Evolutionary conservation across 306 rosid species (phyloP).

Genomic region (Fragaria nilgerrensis): DNA sequence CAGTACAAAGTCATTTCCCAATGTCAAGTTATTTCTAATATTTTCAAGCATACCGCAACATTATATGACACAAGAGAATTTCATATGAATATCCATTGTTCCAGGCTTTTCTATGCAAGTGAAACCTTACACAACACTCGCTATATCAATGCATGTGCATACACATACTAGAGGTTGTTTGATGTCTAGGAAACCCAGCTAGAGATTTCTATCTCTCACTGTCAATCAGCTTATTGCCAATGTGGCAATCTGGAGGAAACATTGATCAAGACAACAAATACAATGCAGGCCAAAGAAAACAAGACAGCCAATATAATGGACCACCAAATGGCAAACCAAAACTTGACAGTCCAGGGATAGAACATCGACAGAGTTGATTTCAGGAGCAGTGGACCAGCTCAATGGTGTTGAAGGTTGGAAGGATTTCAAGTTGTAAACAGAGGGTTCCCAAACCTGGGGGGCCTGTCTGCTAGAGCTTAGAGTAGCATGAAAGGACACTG

Average conservation of each 20-base stretch:
- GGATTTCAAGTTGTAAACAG: slow-evolving; percentile 26
- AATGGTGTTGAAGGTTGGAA: slow-evolving; percentile 34
- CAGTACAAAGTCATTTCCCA: not conserved
- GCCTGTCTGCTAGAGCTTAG: slow-evolving; percentile 25
- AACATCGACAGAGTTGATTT: slow-evolving; percentile 27
- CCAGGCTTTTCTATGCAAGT: not conserved
- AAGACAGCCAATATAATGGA: slow-evolving; percentile 30
- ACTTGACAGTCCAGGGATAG: slow-evolving; percentile 16
- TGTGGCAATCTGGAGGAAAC: slow-evolving; percentile 31
- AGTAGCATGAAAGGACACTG: slow-evolving; percentile 34
- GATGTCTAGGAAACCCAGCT: slow-evolving; percentile 21
- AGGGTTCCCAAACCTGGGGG: slow-evolving; percentile 23
- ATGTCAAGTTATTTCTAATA: not conserved
- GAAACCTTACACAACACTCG: slow-evolving; percentile 5
- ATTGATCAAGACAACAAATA: slow-evolving; percentile 31
- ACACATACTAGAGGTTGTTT: slow-evolving; percentile 10
- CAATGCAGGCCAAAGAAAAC: not conserved
- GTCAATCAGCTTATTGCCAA: slow-evolving; percentile 13
- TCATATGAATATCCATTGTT: not conserved
- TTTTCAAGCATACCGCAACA: not conserved
- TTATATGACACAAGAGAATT: not conserved
- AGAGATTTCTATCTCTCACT: slow-evolving; percentile 19
- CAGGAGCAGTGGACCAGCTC: slow-evolving; percentile 45
- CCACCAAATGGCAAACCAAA: slow-evolving; percentile 29
- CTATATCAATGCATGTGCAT: slow-evolving; percentile 20